Evolutionary conservation across 257 asterid genomes (phyloP).

Genomic region (Jasminum sambac): DNA sequence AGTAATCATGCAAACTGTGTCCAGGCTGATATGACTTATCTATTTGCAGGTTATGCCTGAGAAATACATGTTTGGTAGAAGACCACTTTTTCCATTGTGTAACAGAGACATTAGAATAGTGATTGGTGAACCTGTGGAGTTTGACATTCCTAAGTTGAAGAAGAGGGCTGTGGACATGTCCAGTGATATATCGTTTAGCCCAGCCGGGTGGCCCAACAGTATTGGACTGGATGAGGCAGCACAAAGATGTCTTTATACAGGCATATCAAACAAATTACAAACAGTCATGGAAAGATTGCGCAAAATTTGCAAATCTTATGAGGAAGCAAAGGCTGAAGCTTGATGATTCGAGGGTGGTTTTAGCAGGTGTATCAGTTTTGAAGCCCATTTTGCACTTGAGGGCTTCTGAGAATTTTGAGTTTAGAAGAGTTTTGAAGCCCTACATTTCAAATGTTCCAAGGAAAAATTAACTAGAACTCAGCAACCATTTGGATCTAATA

Average conservation of each 20-base stretch:
- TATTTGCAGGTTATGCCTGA: conserved; percentile 89
- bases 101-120: conserved; percentile 57
- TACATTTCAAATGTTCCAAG: too few relatives aligned
- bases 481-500: too few relatives aligned
- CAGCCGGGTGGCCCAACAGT: conserved; percentile 58
- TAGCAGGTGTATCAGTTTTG: neutral
- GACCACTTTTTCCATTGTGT: conserved; percentile 80
- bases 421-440: neutral
- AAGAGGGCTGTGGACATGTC: conserved; percentile 62
- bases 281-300: conserved; percentile 65
- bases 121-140: conserved; percentile 80
- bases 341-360: neutral
- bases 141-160: conserved; percentile 71
- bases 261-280: conserved; percentile 70
- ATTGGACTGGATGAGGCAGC: conserved; percentile 85
- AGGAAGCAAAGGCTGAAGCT: conserved; percentile 28
- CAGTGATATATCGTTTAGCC: conserved; percentile 35
- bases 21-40: neutral
- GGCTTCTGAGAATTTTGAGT: neutral
- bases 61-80: conserved; percentile 65
- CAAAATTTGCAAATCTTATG: conserved; percentile 31
- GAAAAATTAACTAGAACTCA: too few relatives aligned
- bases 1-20: neutral
- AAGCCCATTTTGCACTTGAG: neutral
- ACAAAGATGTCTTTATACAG: conserved; percentile 65